These are phyloP conservation scores for Zizania palustris DNA, from an alignment of 202 grass and related monocot genomes.

Conservation along the genomic window DNA sequence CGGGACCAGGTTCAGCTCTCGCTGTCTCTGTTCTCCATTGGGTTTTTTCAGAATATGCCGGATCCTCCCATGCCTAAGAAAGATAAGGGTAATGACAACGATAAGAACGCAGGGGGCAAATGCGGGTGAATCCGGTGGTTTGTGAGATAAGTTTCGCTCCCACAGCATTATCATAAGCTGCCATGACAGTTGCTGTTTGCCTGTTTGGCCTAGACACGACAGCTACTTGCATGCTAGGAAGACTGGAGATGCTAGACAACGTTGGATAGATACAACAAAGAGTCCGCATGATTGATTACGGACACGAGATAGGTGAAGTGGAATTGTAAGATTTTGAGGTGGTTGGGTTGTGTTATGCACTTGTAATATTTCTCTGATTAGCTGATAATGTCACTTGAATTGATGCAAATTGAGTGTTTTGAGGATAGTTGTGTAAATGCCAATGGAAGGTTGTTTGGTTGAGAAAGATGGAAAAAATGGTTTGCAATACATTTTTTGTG, in stretches of 20 bases:
- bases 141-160: constrained; percentile 7
- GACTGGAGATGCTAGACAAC: constrained; percentile 3
- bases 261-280: background rate
- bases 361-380: background rate
- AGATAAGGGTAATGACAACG: constrained; percentile 30
- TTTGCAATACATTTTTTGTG: background rate
- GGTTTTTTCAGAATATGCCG: constrained; percentile 62
- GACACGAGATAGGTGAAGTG: background rate
- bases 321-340: background rate
- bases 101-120: constrained; percentile 44
- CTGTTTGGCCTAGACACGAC: background rate
- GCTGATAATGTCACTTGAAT: background rate
- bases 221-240: background rate
- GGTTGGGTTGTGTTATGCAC: background rate
- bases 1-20: constrained; percentile 71
- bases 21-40: constrained; percentile 58
- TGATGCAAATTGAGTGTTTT: background rate
- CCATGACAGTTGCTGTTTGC: background rate
- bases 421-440: background rate
- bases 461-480: background rate
- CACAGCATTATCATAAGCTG: background rate
- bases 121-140: constrained; percentile 36
- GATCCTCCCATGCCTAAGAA: constrained; percentile 32
- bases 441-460: constrained; percentile 4
- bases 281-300: background rate